A percentile compares a stretch with the other conserved stretches of the same genome.
These are phyloP conservation scores for Colletotrichum cereale DNA, from an alignment of 2,329 filamentous ascomycete species.

Conservation along the genomic window DNA sequence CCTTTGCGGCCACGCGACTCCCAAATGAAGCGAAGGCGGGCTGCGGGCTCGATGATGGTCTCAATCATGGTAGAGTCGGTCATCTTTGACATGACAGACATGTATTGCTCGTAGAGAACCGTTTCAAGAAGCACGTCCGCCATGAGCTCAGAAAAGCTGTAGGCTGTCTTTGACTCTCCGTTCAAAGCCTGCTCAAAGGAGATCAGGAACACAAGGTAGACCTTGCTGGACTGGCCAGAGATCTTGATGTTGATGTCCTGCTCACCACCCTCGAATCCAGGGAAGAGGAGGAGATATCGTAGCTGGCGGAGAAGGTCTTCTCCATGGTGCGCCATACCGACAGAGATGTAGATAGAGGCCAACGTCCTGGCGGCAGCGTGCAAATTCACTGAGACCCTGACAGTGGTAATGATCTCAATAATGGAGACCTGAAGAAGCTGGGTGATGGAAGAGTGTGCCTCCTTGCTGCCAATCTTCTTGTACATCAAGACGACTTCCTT, in stretches of 20 bases:
- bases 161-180: constrained; percentile 47
- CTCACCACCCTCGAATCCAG: constrained; percentile 49
- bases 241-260: constrained; percentile 52
- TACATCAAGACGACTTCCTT: constrained; percentile 58
- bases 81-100: constrained; percentile 43
- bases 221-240: constrained; percentile 50
- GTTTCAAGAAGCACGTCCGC: constrained; percentile 54
- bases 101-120: constrained; percentile 53
- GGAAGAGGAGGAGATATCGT: constrained; percentile 63
- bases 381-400: constrained; percentile 57
- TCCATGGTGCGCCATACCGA: constrained; percentile 54
- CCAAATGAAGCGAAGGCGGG: constrained; percentile 54
- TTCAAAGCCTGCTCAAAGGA: constrained; percentile 57
- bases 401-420: constrained; percentile 54
- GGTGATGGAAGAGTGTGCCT: constrained; percentile 53
- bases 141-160: constrained; percentile 57
- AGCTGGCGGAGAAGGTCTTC: constrained; percentile 61
- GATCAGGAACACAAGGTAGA: constrained; percentile 59
- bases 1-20: constrained; percentile 44
- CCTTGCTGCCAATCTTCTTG: constrained; percentile 52
- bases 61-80: constrained; percentile 46
- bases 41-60: constrained; percentile 52
- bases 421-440: constrained; percentile 55
- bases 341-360: constrained; percentile 59
- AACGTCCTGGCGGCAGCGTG: constrained; percentile 62